These are phyloP conservation scores for Cryptococcus sp. DNA, from an alignment of 1,284 basidiomycete species.

Conservation along the genomic window DNA sequence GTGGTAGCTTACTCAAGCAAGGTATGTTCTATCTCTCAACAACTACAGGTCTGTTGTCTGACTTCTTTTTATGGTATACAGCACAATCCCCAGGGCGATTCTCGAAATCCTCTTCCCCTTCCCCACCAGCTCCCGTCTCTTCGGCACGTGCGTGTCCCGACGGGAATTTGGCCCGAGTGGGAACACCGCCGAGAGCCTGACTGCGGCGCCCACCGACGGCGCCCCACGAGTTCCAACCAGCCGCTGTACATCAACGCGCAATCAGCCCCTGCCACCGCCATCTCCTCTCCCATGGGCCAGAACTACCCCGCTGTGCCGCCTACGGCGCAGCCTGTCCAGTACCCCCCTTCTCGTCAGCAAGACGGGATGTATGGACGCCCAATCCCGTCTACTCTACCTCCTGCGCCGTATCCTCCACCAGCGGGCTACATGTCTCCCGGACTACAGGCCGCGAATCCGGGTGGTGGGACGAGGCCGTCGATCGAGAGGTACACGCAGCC, in stretches of 20 bases:
- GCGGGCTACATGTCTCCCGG: conserved; percentile 1
- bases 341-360: conserved; percentile 9
- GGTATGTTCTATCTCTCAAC: conserved; percentile 14
- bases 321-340: conserved; percentile 10
- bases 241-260: too few relatives aligned
- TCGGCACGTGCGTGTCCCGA: conserved; percentile 34
- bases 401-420: conserved; percentile 13
- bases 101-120: conserved; percentile 37
- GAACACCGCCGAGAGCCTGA: conserved; percentile 37
- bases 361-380: conserved; percentile 1
- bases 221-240: background rate
- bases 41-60: background rate
- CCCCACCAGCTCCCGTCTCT: conserved; percentile 45
- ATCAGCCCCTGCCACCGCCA: conserved; percentile 13
- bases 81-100: conserved; percentile 45
- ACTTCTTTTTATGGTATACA: conserved; percentile 6
- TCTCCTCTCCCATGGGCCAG: conserved; percentile 15
- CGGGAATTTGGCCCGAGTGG: conserved; percentile 48
- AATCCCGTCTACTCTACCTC: conserved; percentile 8
- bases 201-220: conserved; percentile 17
- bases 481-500: conserved; percentile 15
- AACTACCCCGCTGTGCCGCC: conserved; percentile 15
- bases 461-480: background rate
- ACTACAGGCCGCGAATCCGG: background rate
- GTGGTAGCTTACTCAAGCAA: conserved; percentile 48